A percentile compares a stretch with the other conserved stretches of the same genome.
Conservation (phyloP, 139 green algal genomes). For the Tetraselmis chui region DNA sequence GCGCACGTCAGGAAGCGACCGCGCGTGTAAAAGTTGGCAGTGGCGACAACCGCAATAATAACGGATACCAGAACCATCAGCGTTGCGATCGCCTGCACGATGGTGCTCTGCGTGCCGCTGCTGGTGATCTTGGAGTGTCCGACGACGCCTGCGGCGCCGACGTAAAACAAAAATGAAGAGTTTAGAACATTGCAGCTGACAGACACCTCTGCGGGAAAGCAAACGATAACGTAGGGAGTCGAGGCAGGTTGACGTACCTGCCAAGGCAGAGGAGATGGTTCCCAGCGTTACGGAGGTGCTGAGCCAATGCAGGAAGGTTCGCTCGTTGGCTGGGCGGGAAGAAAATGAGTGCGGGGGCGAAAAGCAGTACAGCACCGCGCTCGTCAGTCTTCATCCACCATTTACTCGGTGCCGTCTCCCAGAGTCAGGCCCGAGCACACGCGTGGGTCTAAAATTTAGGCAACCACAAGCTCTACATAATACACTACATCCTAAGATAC, state of each 20-base stretch:
- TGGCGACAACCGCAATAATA: slow-evolving; percentile 1
- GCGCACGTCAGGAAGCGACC: not conserved
- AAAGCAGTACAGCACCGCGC: too few species aligned
- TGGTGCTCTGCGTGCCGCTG: not conserved
- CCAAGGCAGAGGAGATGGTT: slow-evolving; percentile 67
- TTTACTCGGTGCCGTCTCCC: too few species aligned
- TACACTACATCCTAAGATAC: too few species aligned
- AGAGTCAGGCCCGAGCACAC: too few species aligned
- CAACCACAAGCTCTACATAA: too few species aligned
- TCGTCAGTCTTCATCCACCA: too few species aligned
- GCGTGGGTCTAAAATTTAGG: too few species aligned
- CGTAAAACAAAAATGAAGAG: not conserved
- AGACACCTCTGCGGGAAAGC: too few species aligned
- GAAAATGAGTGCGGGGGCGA: not conserved
- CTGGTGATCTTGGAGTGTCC: slow-evolving; percentile 2
- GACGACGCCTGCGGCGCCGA: not conserved
- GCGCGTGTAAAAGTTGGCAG: slow-evolving; percentile 5
- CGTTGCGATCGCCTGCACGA: not conserved
- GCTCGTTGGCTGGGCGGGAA: slow-evolving; percentile 65
- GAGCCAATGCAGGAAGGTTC: slow-evolving; percentile 80
- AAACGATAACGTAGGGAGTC: not conserved
- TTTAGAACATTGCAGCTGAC: too few species aligned
- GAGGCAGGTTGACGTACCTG: slow-evolving; percentile 22
- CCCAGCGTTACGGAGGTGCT: slow-evolving; percentile 81
- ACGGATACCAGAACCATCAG: slow-evolving; percentile 2